Evolutionary conservation across 208 protist species (phyloP).

Genomic region (Lotmaria passim): DNA sequence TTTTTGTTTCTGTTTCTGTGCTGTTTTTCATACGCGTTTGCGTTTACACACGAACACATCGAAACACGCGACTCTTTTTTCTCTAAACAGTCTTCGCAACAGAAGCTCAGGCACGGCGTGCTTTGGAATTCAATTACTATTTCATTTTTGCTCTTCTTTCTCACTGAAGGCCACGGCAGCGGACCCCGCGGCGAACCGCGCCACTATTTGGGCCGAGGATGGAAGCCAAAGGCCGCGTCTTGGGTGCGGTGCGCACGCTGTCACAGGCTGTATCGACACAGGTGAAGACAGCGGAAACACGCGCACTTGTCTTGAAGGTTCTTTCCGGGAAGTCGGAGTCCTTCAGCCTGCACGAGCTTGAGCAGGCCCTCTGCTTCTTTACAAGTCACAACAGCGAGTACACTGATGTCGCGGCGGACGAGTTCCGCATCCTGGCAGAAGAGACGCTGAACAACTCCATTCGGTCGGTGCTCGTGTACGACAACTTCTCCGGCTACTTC

Average conservation of each 20-base stretch:
- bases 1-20: too few species aligned
- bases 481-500: conserved; percentile 73
- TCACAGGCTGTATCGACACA: conserved; percentile 55
- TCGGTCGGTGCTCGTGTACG: conserved; percentile 80
- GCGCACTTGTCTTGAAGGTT: conserved; percentile 39
- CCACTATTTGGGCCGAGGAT: too few species aligned
- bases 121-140: too few species aligned
- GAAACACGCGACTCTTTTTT: too few species aligned
- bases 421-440: conserved; percentile 69
- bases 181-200: too few species aligned
- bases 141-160: too few species aligned
- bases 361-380: conserved; percentile 66
- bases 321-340: conserved; percentile 41
- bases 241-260: conserved; percentile 71
- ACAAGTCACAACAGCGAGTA: conserved; percentile 88
- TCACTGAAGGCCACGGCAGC: too few species aligned
- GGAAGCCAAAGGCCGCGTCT: conserved; percentile 50
- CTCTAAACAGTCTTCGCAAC: too few species aligned
- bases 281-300: conserved; percentile 40
- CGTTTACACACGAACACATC: too few species aligned
- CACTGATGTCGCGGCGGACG: conserved; percentile 64
- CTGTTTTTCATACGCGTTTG: too few species aligned
- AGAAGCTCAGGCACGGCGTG: too few species aligned
- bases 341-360: conserved; percentile 60
- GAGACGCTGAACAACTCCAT: conserved; percentile 91